Evolutionary conservation across 139 green algal genomes (phyloP).

Genomic region (Chlorella sp.): DNA sequence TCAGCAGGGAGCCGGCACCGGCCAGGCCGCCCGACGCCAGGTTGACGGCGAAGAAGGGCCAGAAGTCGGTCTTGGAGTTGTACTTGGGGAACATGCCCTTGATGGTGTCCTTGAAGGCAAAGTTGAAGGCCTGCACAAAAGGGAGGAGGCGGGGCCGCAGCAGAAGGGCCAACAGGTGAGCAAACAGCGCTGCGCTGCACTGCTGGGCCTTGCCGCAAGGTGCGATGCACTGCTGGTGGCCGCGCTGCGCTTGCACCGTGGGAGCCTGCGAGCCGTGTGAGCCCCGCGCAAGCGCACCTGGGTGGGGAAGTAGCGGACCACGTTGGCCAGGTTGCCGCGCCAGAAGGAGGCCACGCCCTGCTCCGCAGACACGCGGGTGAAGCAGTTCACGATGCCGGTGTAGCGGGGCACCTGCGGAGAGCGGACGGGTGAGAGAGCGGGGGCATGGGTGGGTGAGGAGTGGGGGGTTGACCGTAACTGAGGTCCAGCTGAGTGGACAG

Average conservation of each 20-base stretch:
- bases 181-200: no score
- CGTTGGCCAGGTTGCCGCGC: slow-evolving; percentile 97
- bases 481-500: no score
- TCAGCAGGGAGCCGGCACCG: slow-evolving; percentile 92
- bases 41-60: slow-evolving; percentile 97
- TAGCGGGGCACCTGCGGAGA: slow-evolving; percentile 74
- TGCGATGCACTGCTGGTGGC: no score
- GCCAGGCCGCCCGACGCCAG: slow-evolving; percentile 95
- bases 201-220: no score
- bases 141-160: no score
- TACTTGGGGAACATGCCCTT: slow-evolving; percentile 97
- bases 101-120: slow-evolving; percentile 99
- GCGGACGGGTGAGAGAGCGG: no score
- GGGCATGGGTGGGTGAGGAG: no score
- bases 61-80: slow-evolving; percentile 94
- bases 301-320: slow-evolving; percentile 96
- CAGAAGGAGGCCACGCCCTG: slow-evolving; percentile 95
- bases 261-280: no score
- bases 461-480: no score
- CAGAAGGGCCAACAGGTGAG: no score
- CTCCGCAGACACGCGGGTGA: slow-evolving; percentile 87
- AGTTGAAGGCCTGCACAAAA: slow-evolving; percentile 97
- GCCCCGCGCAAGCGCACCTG: slow-evolving; percentile 37
- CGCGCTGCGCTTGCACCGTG: no score
- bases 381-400: slow-evolving; percentile 97